Evolutionary conservation across 1,139 yeast genomes (phyloP), one percentile per base, ranked within the genome.

Genomic region (Suhomyces maxii): DNA sequence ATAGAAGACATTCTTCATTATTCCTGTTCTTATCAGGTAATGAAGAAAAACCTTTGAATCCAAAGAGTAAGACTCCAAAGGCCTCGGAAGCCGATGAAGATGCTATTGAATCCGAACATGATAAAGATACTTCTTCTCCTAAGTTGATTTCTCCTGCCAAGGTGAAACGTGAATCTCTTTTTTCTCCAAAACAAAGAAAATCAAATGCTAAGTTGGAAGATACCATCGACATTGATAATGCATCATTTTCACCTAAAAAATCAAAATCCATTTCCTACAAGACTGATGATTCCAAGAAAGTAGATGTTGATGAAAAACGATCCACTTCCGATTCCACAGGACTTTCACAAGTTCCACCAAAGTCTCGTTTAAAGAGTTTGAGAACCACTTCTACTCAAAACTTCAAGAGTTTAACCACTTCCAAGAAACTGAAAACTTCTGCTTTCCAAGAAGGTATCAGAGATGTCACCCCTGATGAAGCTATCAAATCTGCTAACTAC

Each of bases 371-470:
- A 45, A 73, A 73, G 56, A 69, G 69, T 32, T 67, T 75, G 46
- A 65, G 76, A 43, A 69, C 78, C 1, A 68, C 76, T 1, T 71
- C 77, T 1, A 71, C 79, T 6, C 77, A 70, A 45, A 76, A 74
- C 49, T 73, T 76, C 62, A 67, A 70, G 45, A 72, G 57, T 46
- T 63, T 74, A 38, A 71, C 79, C 0, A 65, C 68, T 9, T 71
- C 73, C 46, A 73, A 71, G 55, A 77, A 80, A 66, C 68, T 83
- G 86, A 77, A 82, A 52, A 91, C 98, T 0, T 85, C 96, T 0
- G 99, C 98, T 0, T 93, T 93, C 67, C 84, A 84, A 59, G 99
- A 93, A 68, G 99, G 99, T 11, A 87, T 93, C 40, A 77, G 91
- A 57, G 76, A 71, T 18, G 77, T 89, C 25, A 77, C 86, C 0